These are phyloP conservation scores for Asterochloris sp. DNA, from an alignment of 139 green algal species.

Conservation along the genomic window DNA sequence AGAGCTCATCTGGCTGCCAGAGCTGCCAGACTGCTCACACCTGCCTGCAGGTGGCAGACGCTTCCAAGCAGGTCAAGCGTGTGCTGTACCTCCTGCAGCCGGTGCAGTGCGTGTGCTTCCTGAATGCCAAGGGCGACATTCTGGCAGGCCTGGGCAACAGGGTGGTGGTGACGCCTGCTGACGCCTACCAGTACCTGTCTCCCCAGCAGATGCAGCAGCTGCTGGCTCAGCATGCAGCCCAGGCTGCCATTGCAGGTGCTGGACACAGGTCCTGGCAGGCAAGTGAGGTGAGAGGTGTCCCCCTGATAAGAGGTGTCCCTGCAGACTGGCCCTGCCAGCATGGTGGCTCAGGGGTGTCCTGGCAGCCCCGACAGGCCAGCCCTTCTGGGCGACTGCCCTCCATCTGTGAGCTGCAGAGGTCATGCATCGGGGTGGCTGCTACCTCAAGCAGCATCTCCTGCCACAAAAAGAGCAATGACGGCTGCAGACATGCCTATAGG, in stretches of 20 bases:
- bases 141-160: slow-evolving; percentile 1
- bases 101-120: slow-evolving; percentile 6
- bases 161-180: slow-evolving; percentile 10
- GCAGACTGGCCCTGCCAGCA: too few relatives aligned
- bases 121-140: slow-evolving; percentile 18
- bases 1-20: too few relatives aligned
- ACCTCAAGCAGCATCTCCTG: too few relatives aligned
- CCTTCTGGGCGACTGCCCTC: too few relatives aligned
- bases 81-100: slow-evolving; percentile 10
- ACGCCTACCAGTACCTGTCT: slow-evolving; percentile 11
- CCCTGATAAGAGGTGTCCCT: too few relatives aligned
- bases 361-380: too few relatives aligned
- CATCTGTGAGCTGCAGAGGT: too few relatives aligned
- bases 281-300: too few relatives aligned
- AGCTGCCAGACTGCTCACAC: not conserved
- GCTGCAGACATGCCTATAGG: too few relatives aligned
- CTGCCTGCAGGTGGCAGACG: not conserved
- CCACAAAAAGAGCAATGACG: too few relatives aligned
- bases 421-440: too few relatives aligned
- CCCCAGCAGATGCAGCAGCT: slow-evolving; percentile 2
- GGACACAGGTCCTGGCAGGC: not conserved
- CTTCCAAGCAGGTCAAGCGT: slow-evolving; percentile 3
- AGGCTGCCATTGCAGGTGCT: not conserved
- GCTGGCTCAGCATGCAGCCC: not conserved
- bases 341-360: too few relatives aligned